Evolutionary conservation across 306 rosid species (phyloP).

Genomic region (Prosopis cineraria): DNA sequence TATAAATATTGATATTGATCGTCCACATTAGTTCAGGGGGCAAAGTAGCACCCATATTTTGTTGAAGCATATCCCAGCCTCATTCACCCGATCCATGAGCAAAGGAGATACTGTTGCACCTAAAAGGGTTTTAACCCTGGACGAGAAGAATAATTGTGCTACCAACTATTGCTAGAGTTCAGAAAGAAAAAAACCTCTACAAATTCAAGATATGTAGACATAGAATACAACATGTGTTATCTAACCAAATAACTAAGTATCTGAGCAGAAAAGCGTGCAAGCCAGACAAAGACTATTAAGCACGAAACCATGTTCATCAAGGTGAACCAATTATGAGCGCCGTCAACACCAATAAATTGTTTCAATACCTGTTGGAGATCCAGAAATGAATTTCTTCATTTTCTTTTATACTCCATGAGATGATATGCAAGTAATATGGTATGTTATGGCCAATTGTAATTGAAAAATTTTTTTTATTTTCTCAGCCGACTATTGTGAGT

Average conservation of each 20-base stretch:
- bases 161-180: not conserved
- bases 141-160: not conserved
- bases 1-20: too few relatives aligned
- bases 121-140: not conserved
- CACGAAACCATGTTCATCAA: not conserved
- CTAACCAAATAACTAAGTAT: not conserved
- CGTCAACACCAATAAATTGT: not conserved
- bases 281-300: not conserved
- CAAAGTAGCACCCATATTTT: not conserved
- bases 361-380: not conserved
- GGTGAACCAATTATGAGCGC: not conserved
- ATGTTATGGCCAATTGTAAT: not conserved
- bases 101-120: not conserved
- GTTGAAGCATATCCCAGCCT: not conserved
- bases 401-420: not conserved
- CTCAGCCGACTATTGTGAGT: not conserved
- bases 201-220: not conserved
- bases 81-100: not conserved
- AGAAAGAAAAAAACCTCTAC: conserved; percentile 9
- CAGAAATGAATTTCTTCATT: not conserved
- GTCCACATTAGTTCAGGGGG: not conserved
- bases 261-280: not conserved
- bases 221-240: not conserved
- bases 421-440: not conserved
- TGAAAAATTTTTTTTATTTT: not conserved